Conservation (phyloP, 1,284 basidiomycete genomes). For the Golubevia pallescens region DNA sequence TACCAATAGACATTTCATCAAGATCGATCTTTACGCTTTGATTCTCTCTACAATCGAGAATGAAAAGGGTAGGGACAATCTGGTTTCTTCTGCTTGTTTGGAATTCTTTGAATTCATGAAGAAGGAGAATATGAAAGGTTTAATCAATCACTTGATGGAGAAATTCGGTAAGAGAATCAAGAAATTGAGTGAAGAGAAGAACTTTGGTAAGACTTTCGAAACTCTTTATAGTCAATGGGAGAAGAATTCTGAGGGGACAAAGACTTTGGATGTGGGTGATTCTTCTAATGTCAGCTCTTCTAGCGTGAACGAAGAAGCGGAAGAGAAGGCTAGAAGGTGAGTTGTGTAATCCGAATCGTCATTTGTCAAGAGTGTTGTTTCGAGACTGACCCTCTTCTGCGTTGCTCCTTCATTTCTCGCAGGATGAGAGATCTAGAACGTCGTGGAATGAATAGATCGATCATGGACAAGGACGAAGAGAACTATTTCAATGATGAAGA, state of each 20-base stretch:
- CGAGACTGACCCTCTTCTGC: too few species aligned
- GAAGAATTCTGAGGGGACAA: too few species aligned
- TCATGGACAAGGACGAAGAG: constrained; percentile 8
- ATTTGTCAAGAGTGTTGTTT: too few species aligned
- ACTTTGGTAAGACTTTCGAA: constrained; percentile 75
- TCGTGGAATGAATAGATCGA: constrained; percentile 3
- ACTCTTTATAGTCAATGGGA: constrained; percentile 82
- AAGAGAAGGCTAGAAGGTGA: too few species aligned
- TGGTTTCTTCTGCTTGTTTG: constrained; percentile 90
- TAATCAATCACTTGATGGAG: constrained; percentile 84
- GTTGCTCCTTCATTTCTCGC: too few species aligned
- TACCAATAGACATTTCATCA: constrained; percentile 81
- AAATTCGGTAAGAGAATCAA: constrained; percentile 75
- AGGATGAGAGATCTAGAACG: background rate
- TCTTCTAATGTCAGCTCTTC: too few species aligned
- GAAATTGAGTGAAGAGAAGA: constrained; percentile 71
- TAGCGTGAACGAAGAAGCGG: too few species aligned
- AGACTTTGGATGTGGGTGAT: too few species aligned
- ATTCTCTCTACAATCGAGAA: constrained; percentile 80
- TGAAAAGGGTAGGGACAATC: constrained; percentile 85
- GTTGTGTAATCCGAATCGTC: too few species aligned
- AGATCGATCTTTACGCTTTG: constrained; percentile 81
- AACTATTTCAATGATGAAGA: constrained; percentile 25
- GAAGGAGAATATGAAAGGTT: constrained; percentile 86
- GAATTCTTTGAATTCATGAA: constrained; percentile 92